Evolutionary conservation across 1,284 basidiomycete species (phyloP).

Genomic region (Termitomyces sp.): DNA sequence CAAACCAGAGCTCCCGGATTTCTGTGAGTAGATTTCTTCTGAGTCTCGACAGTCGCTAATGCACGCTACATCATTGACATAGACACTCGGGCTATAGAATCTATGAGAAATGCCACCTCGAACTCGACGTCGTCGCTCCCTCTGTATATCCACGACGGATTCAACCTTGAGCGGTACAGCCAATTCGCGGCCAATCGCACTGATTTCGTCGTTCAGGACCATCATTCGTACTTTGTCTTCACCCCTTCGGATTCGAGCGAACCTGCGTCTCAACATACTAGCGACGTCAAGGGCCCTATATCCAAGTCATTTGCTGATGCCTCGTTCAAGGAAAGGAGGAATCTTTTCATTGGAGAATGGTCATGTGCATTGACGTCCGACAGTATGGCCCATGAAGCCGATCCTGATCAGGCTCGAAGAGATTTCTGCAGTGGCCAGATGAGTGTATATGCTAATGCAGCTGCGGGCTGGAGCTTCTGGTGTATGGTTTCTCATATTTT

Average conservation of each 20-base stretch:
- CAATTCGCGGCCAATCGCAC: slow-evolving; percentile 47
- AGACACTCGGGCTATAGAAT: slow-evolving; percentile 50
- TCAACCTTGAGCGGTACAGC: slow-evolving; percentile 55
- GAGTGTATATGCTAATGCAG: slow-evolving; percentile 52
- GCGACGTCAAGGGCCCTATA: slow-evolving; percentile 41
- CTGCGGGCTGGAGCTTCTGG: slow-evolving; percentile 75
- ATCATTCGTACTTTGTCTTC: slow-evolving; percentile 75
- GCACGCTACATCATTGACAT: neutral
- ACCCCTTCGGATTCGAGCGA: slow-evolving; percentile 40
- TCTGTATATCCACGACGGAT: slow-evolving; percentile 74
- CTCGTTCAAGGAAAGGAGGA: slow-evolving; percentile 41
- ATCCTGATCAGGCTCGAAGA: slow-evolving; percentile 42
- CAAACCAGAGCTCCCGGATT: slow-evolving; percentile 39
- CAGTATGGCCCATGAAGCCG: slow-evolving; percentile 44
- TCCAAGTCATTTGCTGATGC: slow-evolving; percentile 34
- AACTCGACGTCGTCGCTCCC: slow-evolving; percentile 37
- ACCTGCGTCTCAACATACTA: slow-evolving; percentile 44
- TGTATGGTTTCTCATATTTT: slow-evolving; percentile 34
- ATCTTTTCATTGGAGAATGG: slow-evolving; percentile 69
- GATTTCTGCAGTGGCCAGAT: slow-evolving; percentile 63
- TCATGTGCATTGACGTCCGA: slow-evolving; percentile 63
- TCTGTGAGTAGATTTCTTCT: slow-evolving; percentile 41
- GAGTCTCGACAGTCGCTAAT: neutral
- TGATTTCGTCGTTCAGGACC: slow-evolving; percentile 75
- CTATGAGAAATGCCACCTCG: slow-evolving; percentile 50